These are phyloP conservation scores for Scheffersomyces coipomensis DNA, from an alignment of 805 yeast species.

Conservation along the genomic window DNA sequence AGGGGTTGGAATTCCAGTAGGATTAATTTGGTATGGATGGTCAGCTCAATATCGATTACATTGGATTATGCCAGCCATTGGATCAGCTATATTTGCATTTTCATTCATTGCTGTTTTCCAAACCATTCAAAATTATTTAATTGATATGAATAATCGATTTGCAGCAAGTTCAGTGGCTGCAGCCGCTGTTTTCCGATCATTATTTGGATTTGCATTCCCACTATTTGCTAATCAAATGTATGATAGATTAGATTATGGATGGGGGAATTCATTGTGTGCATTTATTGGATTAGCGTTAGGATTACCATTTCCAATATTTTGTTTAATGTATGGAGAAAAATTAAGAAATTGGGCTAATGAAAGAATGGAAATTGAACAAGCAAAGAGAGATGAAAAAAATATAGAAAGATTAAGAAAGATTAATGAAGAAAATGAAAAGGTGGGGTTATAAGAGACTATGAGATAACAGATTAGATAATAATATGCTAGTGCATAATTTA, in stretches of 20 bases:
- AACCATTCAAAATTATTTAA: slow-evolving; percentile 53
- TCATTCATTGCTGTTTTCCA: slow-evolving; percentile 55
- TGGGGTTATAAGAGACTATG: too few species aligned
- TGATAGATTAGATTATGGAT: slow-evolving; percentile 42
- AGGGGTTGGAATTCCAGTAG: slow-evolving; percentile 66
- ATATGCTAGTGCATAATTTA: too few species aligned
- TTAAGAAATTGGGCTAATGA: slow-evolving; percentile 53
- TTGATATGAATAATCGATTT: slow-evolving; percentile 53
- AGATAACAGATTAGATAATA: too few species aligned
- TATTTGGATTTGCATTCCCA: slow-evolving; percentile 57
- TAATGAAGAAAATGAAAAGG: too few species aligned
- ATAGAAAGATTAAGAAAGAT: slow-evolving; percentile 28
- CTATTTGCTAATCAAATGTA: slow-evolving; percentile 53
- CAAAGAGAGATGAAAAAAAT: slow-evolving; percentile 42
- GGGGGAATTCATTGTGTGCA: slow-evolving; percentile 55
- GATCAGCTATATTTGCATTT: slow-evolving; percentile 34
- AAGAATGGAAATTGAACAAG: slow-evolving; percentile 46
- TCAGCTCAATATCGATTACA: slow-evolving; percentile 64
- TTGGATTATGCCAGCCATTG: slow-evolving; percentile 59
- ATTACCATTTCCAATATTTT: slow-evolving; percentile 55
- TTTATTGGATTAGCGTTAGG: slow-evolving; percentile 50
- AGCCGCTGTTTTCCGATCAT: slow-evolving; percentile 53
- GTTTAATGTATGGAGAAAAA: slow-evolving; percentile 45
- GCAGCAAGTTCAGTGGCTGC: slow-evolving; percentile 65
- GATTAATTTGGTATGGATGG: slow-evolving; percentile 83